Percentiles rank a stretch among this genome's conserved stretches.
phyloP scores from a whole-genome alignment of 306 rosid species.

The Trichosanthes cucumerina region DNA sequence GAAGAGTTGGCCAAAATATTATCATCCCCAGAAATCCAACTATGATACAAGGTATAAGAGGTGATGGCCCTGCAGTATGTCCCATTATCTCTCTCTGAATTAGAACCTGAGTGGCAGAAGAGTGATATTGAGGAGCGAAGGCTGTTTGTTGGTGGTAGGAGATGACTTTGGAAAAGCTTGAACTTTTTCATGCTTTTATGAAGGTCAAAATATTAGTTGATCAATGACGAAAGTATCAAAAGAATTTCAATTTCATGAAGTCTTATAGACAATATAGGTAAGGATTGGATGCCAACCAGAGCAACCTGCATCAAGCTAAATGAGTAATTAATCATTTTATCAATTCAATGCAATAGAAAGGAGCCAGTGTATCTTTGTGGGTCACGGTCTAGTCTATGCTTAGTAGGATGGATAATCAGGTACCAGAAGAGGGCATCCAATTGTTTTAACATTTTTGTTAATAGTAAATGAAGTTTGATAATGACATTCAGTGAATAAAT shows the following conservation, averaged over 20 bases:
- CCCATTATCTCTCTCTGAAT: constrained; percentile 25
- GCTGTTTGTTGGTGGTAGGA: constrained; percentile 4
- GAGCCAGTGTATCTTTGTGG: neutral
- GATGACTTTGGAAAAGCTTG: neutral
- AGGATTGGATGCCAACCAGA: constrained; percentile 11
- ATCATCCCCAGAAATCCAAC: constrained; percentile 41
- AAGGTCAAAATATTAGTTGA: constrained; percentile 9
- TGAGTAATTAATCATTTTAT: neutral
- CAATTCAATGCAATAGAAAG: neutral
- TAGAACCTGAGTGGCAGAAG: neutral
- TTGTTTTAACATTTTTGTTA: neutral
- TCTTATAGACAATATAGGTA: neutral
- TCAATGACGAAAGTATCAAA: neutral
- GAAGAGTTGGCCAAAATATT: constrained; percentile 31
- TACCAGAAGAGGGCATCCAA: neutral
- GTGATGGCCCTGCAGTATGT: constrained; percentile 51
- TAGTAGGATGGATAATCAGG: neutral
- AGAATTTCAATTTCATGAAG: neutral
- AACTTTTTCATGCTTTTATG: neutral
- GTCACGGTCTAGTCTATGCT: neutral
- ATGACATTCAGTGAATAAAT: neutral
- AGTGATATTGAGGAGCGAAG: neutral
- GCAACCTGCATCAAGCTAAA: constrained; percentile 3
- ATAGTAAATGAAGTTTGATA: neutral
- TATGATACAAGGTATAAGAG: constrained; percentile 44